A percentile compares a stretch with the other conserved stretches of the same genome.
phyloP scores from a whole-genome alignment of 176 grass and related monocot genomes.

The Avena insularis region DNA sequence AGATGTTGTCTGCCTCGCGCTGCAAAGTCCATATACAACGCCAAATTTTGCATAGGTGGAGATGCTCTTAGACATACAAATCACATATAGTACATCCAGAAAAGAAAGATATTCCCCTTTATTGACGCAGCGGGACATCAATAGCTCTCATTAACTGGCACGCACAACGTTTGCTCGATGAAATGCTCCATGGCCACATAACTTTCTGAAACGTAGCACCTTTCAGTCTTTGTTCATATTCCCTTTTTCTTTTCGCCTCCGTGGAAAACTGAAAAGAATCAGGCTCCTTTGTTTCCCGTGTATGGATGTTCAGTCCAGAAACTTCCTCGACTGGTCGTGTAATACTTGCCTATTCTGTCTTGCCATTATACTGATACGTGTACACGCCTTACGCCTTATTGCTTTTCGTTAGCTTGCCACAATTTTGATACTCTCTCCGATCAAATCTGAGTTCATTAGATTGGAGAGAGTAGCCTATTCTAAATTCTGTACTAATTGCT shows the following conservation, averaged over 20 bases:
- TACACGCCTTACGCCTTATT: neutral
- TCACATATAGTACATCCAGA: neutral
- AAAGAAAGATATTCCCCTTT: neutral
- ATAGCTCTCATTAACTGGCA: constrained; percentile 42
- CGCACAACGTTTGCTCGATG: constrained; percentile 22
- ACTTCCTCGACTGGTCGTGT: neutral
- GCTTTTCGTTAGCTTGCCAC: neutral
- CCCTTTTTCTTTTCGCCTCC: neutral
- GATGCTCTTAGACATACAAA: no score
- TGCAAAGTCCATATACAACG: no score
- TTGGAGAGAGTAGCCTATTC: no score
- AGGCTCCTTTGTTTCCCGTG: neutral
- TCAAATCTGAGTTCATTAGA: no score
- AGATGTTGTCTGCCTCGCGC: no score
- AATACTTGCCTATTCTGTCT: neutral
- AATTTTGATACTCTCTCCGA: no score
- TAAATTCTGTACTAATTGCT: no score
- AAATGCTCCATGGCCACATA: neutral
- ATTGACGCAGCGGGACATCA: neutral
- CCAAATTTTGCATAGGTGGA: no score
- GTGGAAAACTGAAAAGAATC: neutral
- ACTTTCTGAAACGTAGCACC: constrained; percentile 5
- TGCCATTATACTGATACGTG: neutral
- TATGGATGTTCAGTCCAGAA: neutral
- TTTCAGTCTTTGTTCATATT: neutral